Conservation (phyloP, 495 filamentous ascomycete genomes). For the Penicillium tannophilum region DNA sequence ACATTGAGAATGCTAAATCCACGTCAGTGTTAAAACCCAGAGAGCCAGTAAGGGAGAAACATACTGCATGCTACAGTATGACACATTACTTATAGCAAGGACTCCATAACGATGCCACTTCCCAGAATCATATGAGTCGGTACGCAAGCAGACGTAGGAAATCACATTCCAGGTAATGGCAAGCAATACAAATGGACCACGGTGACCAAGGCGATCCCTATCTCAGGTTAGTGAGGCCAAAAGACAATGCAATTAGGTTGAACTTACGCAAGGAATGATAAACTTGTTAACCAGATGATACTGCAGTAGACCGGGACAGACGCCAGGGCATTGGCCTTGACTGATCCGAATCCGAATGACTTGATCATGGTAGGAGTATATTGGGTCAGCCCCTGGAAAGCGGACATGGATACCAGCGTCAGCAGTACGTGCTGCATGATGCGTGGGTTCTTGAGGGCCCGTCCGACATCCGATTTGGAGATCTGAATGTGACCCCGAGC, state of each 20-base stretch:
- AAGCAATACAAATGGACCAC: slow-evolving; percentile 44
- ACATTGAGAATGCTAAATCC: slow-evolving; percentile 43
- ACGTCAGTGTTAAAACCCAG: slow-evolving; percentile 3
- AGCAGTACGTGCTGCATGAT: slow-evolving; percentile 42
- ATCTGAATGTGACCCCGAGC: slow-evolving; percentile 43
- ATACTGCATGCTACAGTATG: slow-evolving; percentile 56
- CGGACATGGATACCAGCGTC: slow-evolving; percentile 52
- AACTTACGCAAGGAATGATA: slow-evolving; percentile 42
- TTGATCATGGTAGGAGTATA: slow-evolving; percentile 46
- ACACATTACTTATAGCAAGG: slow-evolving; percentile 49
- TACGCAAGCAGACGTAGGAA: slow-evolving; percentile 37
- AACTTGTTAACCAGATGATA: slow-evolving; percentile 43
- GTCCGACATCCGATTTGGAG: slow-evolving; percentile 42
- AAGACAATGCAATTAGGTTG: neutral
- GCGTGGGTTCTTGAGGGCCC: slow-evolving; percentile 40
- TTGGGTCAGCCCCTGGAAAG: slow-evolving; percentile 42
- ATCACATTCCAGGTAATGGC: slow-evolving; percentile 49
- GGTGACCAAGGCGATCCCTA: slow-evolving; percentile 48
- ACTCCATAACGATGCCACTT: slow-evolving; percentile 47
- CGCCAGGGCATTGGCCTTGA: slow-evolving; percentile 52
- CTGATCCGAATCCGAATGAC: slow-evolving; percentile 45
- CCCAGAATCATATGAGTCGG: slow-evolving; percentile 20
- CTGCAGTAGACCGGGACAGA: slow-evolving; percentile 52
- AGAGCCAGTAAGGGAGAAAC: slow-evolving; percentile 16
- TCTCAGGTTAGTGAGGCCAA: neutral